Evolutionary conservation across 192 early-diverging fungal species (phyloP).

Genomic region (Coemansia sp.): DNA sequence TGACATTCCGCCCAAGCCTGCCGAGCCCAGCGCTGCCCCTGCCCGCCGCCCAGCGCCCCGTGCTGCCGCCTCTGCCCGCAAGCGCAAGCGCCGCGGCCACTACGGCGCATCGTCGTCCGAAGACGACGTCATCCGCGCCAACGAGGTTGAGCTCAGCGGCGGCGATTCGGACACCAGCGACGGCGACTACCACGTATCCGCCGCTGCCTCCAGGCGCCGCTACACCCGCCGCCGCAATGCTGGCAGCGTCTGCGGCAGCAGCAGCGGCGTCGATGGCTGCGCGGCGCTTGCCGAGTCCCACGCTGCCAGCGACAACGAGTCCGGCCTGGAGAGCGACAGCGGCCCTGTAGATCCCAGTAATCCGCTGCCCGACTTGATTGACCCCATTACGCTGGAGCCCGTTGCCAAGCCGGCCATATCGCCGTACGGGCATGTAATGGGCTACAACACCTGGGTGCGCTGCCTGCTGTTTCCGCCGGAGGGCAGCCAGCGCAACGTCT

Average conservation of each 20-base stretch:
- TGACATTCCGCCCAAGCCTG: slow-evolving; percentile 9
- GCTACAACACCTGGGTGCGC: slow-evolving; percentile 84
- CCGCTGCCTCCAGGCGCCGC: slow-evolving; percentile 32
- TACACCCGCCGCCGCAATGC: slow-evolving; percentile 28
- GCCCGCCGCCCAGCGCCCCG: slow-evolving; percentile 12
- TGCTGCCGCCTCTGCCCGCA: slow-evolving; percentile 28
- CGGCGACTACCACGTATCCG: slow-evolving; percentile 41
- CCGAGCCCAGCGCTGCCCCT: background rate
- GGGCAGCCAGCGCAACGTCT: slow-evolving; percentile 80
- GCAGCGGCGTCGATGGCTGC: slow-evolving; percentile 43
- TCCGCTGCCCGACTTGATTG: slow-evolving; percentile 87
- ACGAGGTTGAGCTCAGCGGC: slow-evolving; percentile 54
- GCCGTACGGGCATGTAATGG: slow-evolving; percentile 90
- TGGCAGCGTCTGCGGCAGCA: slow-evolving; percentile 43
- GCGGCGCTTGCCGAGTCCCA: slow-evolving; percentile 41
- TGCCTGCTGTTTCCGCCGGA: slow-evolving; percentile 72
- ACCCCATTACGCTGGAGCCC: slow-evolving; percentile 91
- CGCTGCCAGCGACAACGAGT: slow-evolving; percentile 68
- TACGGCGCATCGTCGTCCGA: slow-evolving; percentile 36
- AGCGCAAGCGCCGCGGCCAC: slow-evolving; percentile 47
- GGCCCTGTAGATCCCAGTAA: slow-evolving; percentile 59
- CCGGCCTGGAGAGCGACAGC: slow-evolving; percentile 48
- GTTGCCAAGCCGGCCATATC: slow-evolving; percentile 92
- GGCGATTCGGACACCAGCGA: slow-evolving; percentile 13
- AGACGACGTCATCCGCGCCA: slow-evolving; percentile 53